Percentiles rank a stretch among this genome's conserved stretches.
phyloP scores from a whole-genome alignment of 2,329 filamentous ascomycete genomes.

The Aspergillus sp. region DNA sequence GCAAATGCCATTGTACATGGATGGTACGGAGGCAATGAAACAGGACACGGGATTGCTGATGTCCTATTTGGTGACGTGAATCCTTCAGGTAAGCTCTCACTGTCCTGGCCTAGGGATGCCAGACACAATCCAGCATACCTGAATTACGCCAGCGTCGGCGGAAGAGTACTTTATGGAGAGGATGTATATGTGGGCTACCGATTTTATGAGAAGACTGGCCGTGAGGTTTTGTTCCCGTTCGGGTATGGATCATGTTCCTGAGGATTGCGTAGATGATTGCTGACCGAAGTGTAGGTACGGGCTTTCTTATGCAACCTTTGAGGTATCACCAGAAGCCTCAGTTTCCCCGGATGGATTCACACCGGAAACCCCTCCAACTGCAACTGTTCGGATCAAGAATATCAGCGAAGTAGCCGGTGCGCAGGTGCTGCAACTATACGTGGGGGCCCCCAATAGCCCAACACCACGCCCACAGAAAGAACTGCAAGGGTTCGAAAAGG shows the following conservation, averaged over 20 bases:
- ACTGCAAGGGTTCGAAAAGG: conserved; percentile 48
- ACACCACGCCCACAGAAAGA: conserved; percentile 43
- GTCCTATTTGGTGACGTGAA: conserved; percentile 70
- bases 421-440: conserved; percentile 54
- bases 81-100: conserved; percentile 70
- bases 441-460: conserved; percentile 23
- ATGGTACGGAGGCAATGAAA: conserved; percentile 82
- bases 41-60: conserved; percentile 76
- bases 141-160: conserved; percentile 69
- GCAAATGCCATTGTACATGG: conserved; percentile 64
- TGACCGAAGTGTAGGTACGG: conserved; percentile 48
- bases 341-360: conserved; percentile 43
- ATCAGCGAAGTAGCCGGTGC: conserved; percentile 51
- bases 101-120: conserved; percentile 66
- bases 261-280: neutral
- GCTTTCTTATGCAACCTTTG: conserved; percentile 68
- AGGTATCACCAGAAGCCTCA: conserved; percentile 50
- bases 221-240: conserved; percentile 69
- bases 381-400: conserved; percentile 50
- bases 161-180: conserved; percentile 72
- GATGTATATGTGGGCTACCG: conserved; percentile 78
- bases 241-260: conserved; percentile 31
- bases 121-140: conserved; percentile 72
- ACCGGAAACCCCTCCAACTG: conserved; percentile 44
- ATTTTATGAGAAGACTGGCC: conserved; percentile 69